A percentile compares a stretch with the other conserved stretches of the same genome.
phyloP scores from a whole-genome alignment of 2,329 filamentous ascomycete genomes.

The Colletotrichum lentis region DNA sequence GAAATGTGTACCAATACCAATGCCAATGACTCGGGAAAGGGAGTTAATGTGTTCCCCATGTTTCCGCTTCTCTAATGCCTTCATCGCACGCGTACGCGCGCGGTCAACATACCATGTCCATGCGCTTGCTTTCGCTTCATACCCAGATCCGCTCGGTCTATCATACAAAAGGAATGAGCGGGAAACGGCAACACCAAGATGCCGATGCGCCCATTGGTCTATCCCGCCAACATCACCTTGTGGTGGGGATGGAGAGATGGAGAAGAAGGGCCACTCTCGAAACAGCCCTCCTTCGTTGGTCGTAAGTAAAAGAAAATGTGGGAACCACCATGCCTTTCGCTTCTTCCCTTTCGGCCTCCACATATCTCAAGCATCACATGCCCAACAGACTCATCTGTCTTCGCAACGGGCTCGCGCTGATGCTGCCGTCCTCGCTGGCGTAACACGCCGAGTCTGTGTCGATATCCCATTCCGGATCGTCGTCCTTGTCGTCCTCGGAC shows the following conservation, averaged over 20 bases:
- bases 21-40: background rate
- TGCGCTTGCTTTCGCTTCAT: background rate
- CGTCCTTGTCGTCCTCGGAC: slow-evolving; percentile 61
- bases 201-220: background rate
- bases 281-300: background rate
- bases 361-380: slow-evolving; percentile 52
- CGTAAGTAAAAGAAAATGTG: background rate
- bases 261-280: background rate
- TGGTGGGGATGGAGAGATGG: background rate
- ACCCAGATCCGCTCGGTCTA: slow-evolving; percentile 16
- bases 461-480: slow-evolving; percentile 84
- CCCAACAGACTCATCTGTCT: slow-evolving; percentile 78
- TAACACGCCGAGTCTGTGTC: slow-evolving; percentile 83
- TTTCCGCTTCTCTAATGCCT: slow-evolving; percentile 8
- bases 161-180: slow-evolving; percentile 3
- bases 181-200: background rate
- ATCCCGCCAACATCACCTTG: slow-evolving; percentile 2
- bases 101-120: background rate
- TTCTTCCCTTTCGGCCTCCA: background rate
- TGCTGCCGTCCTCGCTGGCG: slow-evolving; percentile 76
- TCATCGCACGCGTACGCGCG: background rate
- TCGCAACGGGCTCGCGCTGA: slow-evolving; percentile 71
- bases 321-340: slow-evolving; percentile 6
- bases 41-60: background rate
- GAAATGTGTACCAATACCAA: background rate